A percentile compares a stretch with the other conserved stretches of the same genome.
Conservation (phyloP, 768 basidiomycete genomes). For the Xerocomus spinulosus region DNA sequence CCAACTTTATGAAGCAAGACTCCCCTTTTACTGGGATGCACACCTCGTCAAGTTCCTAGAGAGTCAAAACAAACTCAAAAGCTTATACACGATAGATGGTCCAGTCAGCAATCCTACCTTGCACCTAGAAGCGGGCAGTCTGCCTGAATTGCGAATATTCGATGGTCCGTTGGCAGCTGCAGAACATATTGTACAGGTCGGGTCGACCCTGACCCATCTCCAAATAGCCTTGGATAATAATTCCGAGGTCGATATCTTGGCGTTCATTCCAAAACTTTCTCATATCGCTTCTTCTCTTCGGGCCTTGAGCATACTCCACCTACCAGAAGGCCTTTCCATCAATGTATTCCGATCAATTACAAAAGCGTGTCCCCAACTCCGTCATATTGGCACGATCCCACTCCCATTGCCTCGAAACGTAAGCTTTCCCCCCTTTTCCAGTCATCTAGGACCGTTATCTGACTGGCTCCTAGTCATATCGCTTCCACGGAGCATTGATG, state of each 20-base stretch:
- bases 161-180: slow-evolving; percentile 44
- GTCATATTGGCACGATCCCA: slow-evolving; percentile 37
- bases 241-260: slow-evolving; percentile 26
- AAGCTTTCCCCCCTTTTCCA: slow-evolving; percentile 15
- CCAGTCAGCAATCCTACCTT: slow-evolving; percentile 19
- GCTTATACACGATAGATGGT: slow-evolving; percentile 32
- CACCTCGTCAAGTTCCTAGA: slow-evolving; percentile 46
- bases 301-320: slow-evolving; percentile 33
- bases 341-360: slow-evolving; percentile 32
- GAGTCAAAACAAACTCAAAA: slow-evolving; percentile 39
- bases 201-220: slow-evolving; percentile 41
- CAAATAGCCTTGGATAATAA: slow-evolving; percentile 42
- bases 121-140: slow-evolving; percentile 29
- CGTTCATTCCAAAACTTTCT: slow-evolving; percentile 31
- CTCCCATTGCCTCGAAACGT: slow-evolving; percentile 35
- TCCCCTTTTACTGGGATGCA: slow-evolving; percentile 48
- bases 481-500: slow-evolving; percentile 33
- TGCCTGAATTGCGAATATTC: slow-evolving; percentile 41
- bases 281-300: slow-evolving; percentile 30
- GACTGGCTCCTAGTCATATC: slow-evolving; percentile 27
- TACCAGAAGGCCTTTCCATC: slow-evolving; percentile 31
- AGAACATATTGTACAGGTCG: slow-evolving; percentile 33
- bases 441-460: slow-evolving; percentile 17
- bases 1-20: slow-evolving; percentile 44
- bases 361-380: slow-evolving; percentile 31